Evolutionary conservation across 2,329 filamentous ascomycete genomes (phyloP), one percentile per base, ranked within the genome.

Genomic region (Penicillium sumatraense): DNA sequence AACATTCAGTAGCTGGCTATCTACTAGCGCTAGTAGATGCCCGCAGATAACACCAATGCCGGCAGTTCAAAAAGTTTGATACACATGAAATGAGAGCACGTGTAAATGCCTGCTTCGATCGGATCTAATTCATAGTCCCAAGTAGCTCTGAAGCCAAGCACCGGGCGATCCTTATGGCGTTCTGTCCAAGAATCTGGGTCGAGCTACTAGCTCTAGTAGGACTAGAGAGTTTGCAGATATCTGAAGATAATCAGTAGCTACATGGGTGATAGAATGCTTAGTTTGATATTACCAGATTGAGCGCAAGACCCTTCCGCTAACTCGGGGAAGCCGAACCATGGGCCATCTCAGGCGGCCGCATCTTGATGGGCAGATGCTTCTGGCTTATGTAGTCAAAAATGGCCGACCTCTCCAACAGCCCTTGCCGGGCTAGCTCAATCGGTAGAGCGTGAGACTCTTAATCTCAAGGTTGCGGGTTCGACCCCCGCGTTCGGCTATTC

Each of bases 361-460:
- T n/a, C n/a, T n/a, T n/a, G n/a, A n/a, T n/a, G n/a, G n/a, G n/a
- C n/a, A n/a, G n/a, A n/a, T n/a, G n/a, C n/a, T n/a, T 11, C 26
- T 14, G 38, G 38, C n/a, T 11, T 56, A 56, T 56, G 5, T 26
- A 31, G 13, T 14, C 49, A 56, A 7, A 56, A 18, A 10, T 4
- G 1, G 41, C 1, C 20, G n/a, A 9, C 2, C 8, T 29, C 27
- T 51, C 31, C 57, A 57, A 58, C 58, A 53, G 53, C 47, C 48
- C 54, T 9, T 62, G 76, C 76, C 71, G 70, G 75, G 75, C 73
- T 79, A 78, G 77, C 77, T 79, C 77, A 80, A 79, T 79, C 76
- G 77, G 70, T 75, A 79, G 73, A 75, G 73, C 74, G 72, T 80
- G 77, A 77, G 77, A 76, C 75, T 80, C 75, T 79, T 80, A 78